These are phyloP conservation scores for Stenocarpella maydis DNA, from an alignment of 2,329 filamentous ascomycete species.

Conservation along the genomic window DNA sequence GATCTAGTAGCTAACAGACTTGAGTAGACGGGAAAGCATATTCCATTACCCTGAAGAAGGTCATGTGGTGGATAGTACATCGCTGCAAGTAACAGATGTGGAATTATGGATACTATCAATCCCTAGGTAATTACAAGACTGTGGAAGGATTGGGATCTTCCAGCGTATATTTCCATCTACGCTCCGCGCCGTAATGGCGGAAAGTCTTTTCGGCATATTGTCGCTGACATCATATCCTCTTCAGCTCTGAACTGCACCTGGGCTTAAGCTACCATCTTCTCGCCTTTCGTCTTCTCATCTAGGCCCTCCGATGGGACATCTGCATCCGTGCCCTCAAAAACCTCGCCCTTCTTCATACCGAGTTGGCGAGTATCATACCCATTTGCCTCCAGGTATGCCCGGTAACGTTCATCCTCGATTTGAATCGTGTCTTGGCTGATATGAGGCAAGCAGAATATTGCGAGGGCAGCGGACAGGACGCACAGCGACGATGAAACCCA, in stretches of 20 bases:
- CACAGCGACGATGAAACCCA: slow-evolving; percentile 83
- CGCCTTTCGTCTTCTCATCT: slow-evolving; percentile 2
- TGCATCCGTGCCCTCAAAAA: slow-evolving; percentile 38
- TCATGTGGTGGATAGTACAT: neutral
- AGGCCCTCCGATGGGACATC: slow-evolving; percentile 20
- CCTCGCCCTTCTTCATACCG: slow-evolving; percentile 51
- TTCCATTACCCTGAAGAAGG: neutral
- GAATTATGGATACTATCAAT: neutral
- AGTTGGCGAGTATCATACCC: slow-evolving; percentile 77
- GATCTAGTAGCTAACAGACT: slow-evolving; percentile 63
- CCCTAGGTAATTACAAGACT: too few relatives aligned
- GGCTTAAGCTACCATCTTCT: neutral
- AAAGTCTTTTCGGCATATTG: too few relatives aligned
- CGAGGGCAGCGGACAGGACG: slow-evolving; percentile 74
- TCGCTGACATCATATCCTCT: neutral
- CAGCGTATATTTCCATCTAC: neutral
- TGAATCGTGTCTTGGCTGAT: slow-evolving; percentile 89
- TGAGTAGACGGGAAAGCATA: neutral
- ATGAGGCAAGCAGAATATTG: slow-evolving; percentile 73
- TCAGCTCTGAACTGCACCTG: rapidly evolving
- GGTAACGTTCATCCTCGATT: slow-evolving; percentile 78
- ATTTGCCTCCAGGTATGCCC: slow-evolving; percentile 73
- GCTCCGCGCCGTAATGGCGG: too few relatives aligned
- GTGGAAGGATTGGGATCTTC: neutral
- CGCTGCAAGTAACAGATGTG: neutral